Base-by-base conservation (phyloP, 345 rosid genomes). In the Brassica juncea region DNA sequence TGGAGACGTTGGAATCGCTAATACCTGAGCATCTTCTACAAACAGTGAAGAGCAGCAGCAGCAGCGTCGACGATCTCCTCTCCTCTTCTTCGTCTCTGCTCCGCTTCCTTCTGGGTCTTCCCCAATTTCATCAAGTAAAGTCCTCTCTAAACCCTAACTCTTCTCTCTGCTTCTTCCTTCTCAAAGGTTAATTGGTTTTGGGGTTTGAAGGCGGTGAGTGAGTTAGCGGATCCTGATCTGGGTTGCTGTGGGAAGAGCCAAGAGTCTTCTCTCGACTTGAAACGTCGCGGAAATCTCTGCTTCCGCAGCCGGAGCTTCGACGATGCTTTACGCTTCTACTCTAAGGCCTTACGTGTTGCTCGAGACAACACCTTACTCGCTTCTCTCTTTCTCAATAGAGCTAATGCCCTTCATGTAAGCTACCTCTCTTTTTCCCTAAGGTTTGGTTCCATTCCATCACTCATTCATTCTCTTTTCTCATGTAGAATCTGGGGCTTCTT, bases 281-380 rank as follows among this genome's bases (percentile, higher is more conserved):
- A 94, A 82, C 88, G 79, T 3, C 85, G 81, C 16, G 96, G 94
- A 25, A 92, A 94, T 75, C 81, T 58, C 61, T 89, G 81, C 67
- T 90, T 81, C 70, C 80, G 80, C 25, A 70, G 25, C 8, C 86
- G 88, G 12, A 85, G 87, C 67, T 83, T 84, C 57, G 49, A 74
- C 11, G 67, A 80, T 3, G 91, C 98, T 63, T 67, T 90, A 80
- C 76, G 72, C 42, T 86, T 74, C 84, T 94, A 94, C 78, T 87
- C 91, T 16, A 85, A 92, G 89, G 98, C 98, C 32, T 85, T 92
- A 70, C 90, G 94, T 32, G 74, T 86, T 76, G 91, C 97, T 83
- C 98, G 90, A n/a, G 92, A 78, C 35, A 94, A 81, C 78, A 88
- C 84, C 87, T 89, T 94, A 61, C 87, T 87, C 57, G 93, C 98